Conservation (phyloP, 2,329 filamentous ascomycete genomes). For the Aspergillus phoenicis region DNA sequence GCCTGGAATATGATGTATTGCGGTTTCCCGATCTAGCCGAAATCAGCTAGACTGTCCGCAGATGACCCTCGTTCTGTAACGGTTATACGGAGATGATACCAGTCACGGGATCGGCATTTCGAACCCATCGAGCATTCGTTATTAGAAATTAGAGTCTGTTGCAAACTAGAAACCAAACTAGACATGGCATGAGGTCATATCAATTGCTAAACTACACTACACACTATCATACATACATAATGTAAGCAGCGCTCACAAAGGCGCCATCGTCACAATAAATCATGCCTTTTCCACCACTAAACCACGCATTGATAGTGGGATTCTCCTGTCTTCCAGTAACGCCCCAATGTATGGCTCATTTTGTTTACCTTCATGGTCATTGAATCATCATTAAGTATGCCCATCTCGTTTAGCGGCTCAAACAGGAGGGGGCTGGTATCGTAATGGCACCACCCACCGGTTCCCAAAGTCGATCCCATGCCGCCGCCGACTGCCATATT, state of each 20-base stretch:
- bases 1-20: slow-evolving; percentile 22
- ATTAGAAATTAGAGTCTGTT: too few species aligned
- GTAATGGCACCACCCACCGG: slow-evolving; percentile 78
- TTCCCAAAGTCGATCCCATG: slow-evolving; percentile 87
- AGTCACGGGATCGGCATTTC: background rate
- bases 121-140: too few species aligned
- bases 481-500: slow-evolving; percentile 76
- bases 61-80: background rate
- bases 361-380: slow-evolving; percentile 6
- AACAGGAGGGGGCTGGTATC: slow-evolving; percentile 40
- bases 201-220: background rate
- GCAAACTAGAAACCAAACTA: too few species aligned
- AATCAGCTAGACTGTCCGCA: slow-evolving; percentile 2
- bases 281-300: background rate
- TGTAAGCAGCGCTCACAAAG: background rate
- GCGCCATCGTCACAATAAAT: background rate
- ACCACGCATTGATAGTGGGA: background rate
- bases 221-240: background rate
- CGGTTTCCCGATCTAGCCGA: slow-evolving; percentile 1
- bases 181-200: background rate
- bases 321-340: slow-evolving; percentile 11
- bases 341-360: slow-evolving; percentile 12
- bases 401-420: slow-evolving; percentile 17
- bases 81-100: background rate
- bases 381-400: slow-evolving; percentile 17